Base-by-base conservation (phyloP, 768 basidiomycete species). In the Mycena amicta region DNA sequence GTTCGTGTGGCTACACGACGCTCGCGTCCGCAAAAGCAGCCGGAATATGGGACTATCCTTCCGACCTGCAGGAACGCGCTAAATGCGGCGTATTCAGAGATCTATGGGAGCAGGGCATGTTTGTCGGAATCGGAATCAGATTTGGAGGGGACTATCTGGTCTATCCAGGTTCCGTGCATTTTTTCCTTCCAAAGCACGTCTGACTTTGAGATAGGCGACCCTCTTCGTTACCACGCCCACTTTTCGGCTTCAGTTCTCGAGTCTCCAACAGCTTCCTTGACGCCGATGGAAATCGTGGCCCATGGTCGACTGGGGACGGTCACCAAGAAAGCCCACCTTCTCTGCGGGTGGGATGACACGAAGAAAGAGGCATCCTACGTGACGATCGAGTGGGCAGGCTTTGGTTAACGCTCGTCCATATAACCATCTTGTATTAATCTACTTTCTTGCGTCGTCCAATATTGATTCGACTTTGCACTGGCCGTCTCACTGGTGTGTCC, bases 111-210 rank as follows among this genome's bases (percentile, higher is more conserved):
- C 83, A 88, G 72, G 92, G 92, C 0, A 87, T 88, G 69, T 97
- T 84, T 70, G 83, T 97, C 84, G 95, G 95, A 47, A 85, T 85
- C 0, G 95, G 95, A 0, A 85, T 95, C 72, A 91, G 90, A 71
- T 99, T 99, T 68, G 97, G 97, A 5, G 95, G 95, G 1, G 95
- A 98, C 66, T 98, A 93, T 72, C 75, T 99, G 43, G 90, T 98
- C 1, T 99, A 99, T 74, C 97, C 97, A 52, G 96, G 96, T 90
- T 69, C 40, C 84, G 72, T 50, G 56, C 23, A 8, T 25, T 33
- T 18, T 26, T n/a, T 53, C 39, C 18, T 31, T 18, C 51, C 28
- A 28, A 29, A 13, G 5, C 37, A 28, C 18, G 52, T 16, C 39
- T 62, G 20, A 51, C 46, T 27, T 46, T 52, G 1, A 60, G 11